phyloP scores from a whole-genome alignment of 2,329 filamentous ascomycete genomes.

The Furcasterigmium sp. region DNA sequence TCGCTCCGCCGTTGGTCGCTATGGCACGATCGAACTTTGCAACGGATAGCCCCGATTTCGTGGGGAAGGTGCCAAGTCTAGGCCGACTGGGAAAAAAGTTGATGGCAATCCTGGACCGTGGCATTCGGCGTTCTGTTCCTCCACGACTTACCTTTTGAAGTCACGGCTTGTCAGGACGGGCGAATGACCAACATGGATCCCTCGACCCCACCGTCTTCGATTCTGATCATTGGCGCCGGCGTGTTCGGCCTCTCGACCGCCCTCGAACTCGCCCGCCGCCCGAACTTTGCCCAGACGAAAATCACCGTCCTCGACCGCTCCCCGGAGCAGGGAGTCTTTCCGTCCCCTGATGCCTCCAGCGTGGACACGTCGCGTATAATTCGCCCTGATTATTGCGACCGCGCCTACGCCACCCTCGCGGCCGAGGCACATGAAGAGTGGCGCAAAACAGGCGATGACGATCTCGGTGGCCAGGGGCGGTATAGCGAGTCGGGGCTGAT shows the following conservation, averaged over 20 bases:
- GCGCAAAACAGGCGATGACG: slow-evolving; percentile 52
- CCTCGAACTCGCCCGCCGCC: slow-evolving; percentile 60
- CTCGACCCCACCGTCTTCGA: slow-evolving; percentile 32
- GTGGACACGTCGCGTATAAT: slow-evolving; percentile 62
- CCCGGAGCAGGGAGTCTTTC: slow-evolving; percentile 44
- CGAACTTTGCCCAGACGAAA: slow-evolving; percentile 43
- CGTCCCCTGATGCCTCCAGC: slow-evolving; percentile 53
- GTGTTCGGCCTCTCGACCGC: slow-evolving; percentile 60
- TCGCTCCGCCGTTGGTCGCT: not conserved
- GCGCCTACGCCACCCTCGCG: slow-evolving; percentile 70
- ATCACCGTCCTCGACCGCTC: slow-evolving; percentile 58
- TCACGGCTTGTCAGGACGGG: too few relatives aligned
- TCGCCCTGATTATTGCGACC: slow-evolving; percentile 74
- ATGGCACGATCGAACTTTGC: not conserved
- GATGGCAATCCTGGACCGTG: too few relatives aligned
- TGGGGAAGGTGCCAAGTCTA: not conserved
- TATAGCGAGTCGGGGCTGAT: slow-evolving; percentile 68
- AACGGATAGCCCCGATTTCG: not conserved
- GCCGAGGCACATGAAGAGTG: slow-evolving; percentile 64
- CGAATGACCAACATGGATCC: not conserved
- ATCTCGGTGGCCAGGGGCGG: slow-evolving; percentile 57
- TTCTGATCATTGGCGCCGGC: slow-evolving; percentile 66
- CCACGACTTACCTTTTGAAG: too few relatives aligned
- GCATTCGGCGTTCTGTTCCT: too few relatives aligned
- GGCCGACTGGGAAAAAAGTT: too few relatives aligned